A percentile compares a stretch with the other conserved stretches of the same genome.
phyloP scores from a whole-genome alignment of 805 yeast genomes.

The Metschnikowia peoriensis region DNA sequence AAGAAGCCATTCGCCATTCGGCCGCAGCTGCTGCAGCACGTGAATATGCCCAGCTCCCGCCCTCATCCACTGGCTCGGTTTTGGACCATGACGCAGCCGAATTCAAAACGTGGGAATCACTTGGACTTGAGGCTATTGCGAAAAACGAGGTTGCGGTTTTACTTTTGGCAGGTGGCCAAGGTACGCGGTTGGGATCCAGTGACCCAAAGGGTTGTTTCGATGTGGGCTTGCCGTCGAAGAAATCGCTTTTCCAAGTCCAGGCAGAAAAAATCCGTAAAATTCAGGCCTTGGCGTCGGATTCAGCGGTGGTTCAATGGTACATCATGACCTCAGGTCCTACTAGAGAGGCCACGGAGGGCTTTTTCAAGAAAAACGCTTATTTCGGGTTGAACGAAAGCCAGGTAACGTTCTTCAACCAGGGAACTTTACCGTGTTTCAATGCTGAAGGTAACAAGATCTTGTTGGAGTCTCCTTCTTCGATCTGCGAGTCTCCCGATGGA shows the following conservation, averaged over 20 bases:
- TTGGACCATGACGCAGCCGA: constrained; percentile 38
- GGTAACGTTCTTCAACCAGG: constrained; percentile 86
- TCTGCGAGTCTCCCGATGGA: constrained; percentile 94
- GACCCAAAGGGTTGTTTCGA: constrained; percentile 94
- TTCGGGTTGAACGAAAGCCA: constrained; percentile 68
- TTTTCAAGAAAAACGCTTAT: constrained; percentile 56
- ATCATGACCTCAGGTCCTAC: constrained; percentile 96
- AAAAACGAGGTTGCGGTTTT: constrained; percentile 81
- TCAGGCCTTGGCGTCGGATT: constrained; percentile 49
- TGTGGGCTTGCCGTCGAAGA: constrained; percentile 78
- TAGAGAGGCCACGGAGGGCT: constrained; percentile 66
- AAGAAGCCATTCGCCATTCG: constrained; percentile 45
- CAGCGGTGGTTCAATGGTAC: constrained; percentile 67
- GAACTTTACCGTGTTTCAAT: constrained; percentile 87
- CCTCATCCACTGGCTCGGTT: constrained; percentile 43
- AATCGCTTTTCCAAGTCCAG: constrained; percentile 87
- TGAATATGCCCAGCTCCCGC: constrained; percentile 51
- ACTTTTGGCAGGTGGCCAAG: constrained; percentile 98
- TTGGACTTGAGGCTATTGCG: constrained; percentile 69
- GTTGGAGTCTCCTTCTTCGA: constrained; percentile 49
- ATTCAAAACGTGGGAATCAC: constrained; percentile 37
- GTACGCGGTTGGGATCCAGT: constrained; percentile 87
- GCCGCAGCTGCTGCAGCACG: constrained; percentile 18
- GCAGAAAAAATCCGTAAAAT: constrained; percentile 77
- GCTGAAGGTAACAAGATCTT: constrained; percentile 68